A percentile compares a stretch with the other conserved stretches of the same genome.
These are phyloP conservation scores for Sclerotinia subarctica DNA, from an alignment of 2,329 filamentous ascomycete genomes.

Conservation along the genomic window DNA sequence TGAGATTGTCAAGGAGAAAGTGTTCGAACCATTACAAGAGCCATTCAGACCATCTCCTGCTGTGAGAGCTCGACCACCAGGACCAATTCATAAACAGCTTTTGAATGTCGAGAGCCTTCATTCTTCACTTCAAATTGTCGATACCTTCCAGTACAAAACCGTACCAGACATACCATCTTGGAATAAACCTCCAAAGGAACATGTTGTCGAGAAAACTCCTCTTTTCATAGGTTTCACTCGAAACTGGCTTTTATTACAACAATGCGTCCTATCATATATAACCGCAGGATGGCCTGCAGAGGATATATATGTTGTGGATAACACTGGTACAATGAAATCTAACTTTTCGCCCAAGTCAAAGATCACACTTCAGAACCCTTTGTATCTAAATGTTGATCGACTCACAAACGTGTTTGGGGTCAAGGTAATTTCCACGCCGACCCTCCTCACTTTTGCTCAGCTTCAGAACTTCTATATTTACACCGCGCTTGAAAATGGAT, in stretches of 20 bases:
- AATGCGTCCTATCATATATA: conserved; percentile 55
- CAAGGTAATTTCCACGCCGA: conserved; percentile 49
- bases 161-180: conserved; percentile 33
- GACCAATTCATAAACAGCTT: conserved; percentile 9
- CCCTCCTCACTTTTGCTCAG: conserved; percentile 53
- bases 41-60: background rate
- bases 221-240: conserved; percentile 58
- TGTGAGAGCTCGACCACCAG: conserved; percentile 10
- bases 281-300: conserved; percentile 56
- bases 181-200: conserved; percentile 43
- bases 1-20: background rate
- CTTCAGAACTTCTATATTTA: conserved; percentile 54
- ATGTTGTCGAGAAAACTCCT: conserved; percentile 46
- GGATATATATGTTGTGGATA: conserved; percentile 58
- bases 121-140: background rate
- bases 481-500: conserved; percentile 44
- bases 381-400: conserved; percentile 52
- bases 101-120: background rate
- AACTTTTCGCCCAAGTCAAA: conserved; percentile 46
- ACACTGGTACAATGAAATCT: conserved; percentile 54
- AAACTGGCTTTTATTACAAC: conserved; percentile 53
- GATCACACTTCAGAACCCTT: conserved; percentile 53
- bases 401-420: conserved; percentile 50
- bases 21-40: background rate
- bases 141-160: conserved; percentile 2